Evolutionary conservation across 345 rosid genomes (phyloP).

Genomic region (Adansonia digitata): DNA sequence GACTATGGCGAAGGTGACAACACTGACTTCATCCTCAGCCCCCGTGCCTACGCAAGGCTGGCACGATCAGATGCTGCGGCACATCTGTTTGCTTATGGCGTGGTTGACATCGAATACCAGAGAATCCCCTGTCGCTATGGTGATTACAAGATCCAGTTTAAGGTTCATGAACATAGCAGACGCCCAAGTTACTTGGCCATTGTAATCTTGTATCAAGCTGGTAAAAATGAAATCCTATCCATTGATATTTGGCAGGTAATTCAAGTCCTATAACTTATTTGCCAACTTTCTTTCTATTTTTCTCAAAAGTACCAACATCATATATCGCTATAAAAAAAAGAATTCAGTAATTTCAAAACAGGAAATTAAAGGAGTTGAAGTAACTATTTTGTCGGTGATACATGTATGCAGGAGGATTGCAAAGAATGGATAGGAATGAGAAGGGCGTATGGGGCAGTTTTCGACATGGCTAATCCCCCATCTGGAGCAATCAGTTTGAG

Average conservation of each 20-base stretch:
- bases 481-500: constrained; percentile 41
- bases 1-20: constrained; percentile 79
- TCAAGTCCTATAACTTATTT: neutral
- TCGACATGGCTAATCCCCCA: constrained; percentile 58
- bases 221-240: constrained; percentile 51
- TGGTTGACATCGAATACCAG: constrained; percentile 67
- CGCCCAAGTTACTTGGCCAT: constrained; percentile 65
- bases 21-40: constrained; percentile 81
- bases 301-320: neutral
- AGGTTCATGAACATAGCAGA: constrained; percentile 67
- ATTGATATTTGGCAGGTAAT: constrained; percentile 64
- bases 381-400: neutral
- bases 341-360: neutral
- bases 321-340: neutral
- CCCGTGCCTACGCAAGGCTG: constrained; percentile 53
- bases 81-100: constrained; percentile 59
- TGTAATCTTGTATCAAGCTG: constrained; percentile 43
- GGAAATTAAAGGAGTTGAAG: neutral
- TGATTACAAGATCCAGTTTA: constrained; percentile 44
- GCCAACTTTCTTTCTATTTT: neutral
- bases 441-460: constrained; percentile 69
- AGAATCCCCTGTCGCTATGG: constrained; percentile 57
- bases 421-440: constrained; percentile 69
- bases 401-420: constrained; percentile 42
- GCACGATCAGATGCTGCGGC: constrained; percentile 31